Base-by-base conservation (phyloP, 805 yeast species). In the Metschnikowia matae region DNA sequence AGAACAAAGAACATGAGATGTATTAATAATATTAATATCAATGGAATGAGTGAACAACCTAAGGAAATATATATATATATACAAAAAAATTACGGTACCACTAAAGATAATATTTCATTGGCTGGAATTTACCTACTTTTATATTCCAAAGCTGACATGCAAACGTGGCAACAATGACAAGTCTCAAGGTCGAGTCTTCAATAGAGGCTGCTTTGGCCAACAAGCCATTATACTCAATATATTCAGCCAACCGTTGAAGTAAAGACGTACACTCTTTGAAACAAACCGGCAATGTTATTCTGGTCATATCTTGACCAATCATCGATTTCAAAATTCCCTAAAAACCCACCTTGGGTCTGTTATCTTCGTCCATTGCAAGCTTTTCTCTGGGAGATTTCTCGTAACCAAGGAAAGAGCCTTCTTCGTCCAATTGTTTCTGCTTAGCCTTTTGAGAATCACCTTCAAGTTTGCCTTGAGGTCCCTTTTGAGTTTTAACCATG, bases 231-330 rank as follows among this genome's bases (percentile, higher is more conserved):
- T 94, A 94, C 67, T 94, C 99, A 70, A 94, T 80, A 67, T 94
- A 98, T 69, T 94, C 99, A 0, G 96, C 90, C 34, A 91, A 87
- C 67, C 99, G 82, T 71, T 94, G 98, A 51, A 94, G 74, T 63
- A 94, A 75, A 2, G 96, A 89, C 0, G 98, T 89, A 58, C 97
- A 95, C 67, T 94, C 99, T 63, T 94, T 94, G 73, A 94, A 94
- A 0, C 97, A 82, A 13, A 94, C 99, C 1, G 99, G 99, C 36
- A 94, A 78, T 0, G 99, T 81, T 89, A 94, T 94, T 65, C 82
- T 85, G 3, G 98, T 91, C 92, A 94, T 89, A 68, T 94, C 99
- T 65, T 91, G 92, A 54, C 99, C 99, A 62, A 94, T 89, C 84
- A 94, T 81, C 1, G 96, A 89, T 66, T 90, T 91, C 64, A 94